Conservation (phyloP, 2,329 filamentous ascomycete species). For the Aspergillus sp. region DNA sequence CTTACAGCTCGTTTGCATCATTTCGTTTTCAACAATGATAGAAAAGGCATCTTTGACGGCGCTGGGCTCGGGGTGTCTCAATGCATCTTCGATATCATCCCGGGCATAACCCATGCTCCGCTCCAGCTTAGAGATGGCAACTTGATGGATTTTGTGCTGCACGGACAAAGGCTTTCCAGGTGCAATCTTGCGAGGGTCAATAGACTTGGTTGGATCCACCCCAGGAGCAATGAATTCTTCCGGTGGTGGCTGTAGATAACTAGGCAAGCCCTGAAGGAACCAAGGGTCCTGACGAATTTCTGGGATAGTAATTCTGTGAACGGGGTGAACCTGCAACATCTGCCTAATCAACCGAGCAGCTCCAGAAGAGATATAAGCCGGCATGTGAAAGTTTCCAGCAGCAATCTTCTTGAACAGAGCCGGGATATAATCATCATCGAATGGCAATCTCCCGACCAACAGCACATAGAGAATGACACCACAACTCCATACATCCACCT, state of each 20-base stretch:
- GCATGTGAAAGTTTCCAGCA: conserved; percentile 86
- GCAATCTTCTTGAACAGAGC: conserved; percentile 97
- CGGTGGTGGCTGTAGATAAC: conserved; percentile 79
- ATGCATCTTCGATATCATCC: conserved; percentile 88
- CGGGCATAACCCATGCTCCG: conserved; percentile 98
- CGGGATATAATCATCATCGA: conserved; percentile 98
- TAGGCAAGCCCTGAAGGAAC: conserved; percentile 82
- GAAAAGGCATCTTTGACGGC: conserved; percentile 99
- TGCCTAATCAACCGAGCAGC: conserved; percentile 72
- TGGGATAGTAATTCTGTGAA: conserved; percentile 87
- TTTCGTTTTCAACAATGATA: conserved; percentile 94
- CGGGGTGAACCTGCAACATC: conserved; percentile 93
- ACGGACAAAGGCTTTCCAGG: conserved; percentile 72
- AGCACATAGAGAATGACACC: conserved; percentile 64
- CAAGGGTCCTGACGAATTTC: conserved; percentile 92
- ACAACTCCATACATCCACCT: conserved; percentile 83
- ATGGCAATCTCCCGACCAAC: conserved; percentile 69
- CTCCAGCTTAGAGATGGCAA: conserved; percentile 91
- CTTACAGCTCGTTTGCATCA: conserved; percentile 93
- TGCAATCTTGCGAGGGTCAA: conserved; percentile 75
- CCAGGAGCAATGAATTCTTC: conserved; percentile 93
- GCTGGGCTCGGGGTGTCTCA: conserved; percentile 87
- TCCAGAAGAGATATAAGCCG: conserved; percentile 82
- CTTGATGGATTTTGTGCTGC: conserved; percentile 84
- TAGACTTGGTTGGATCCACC: conserved; percentile 88